Conservation (phyloP, 441 rosid genomes). For the Macaranga tanarius region DNA sequence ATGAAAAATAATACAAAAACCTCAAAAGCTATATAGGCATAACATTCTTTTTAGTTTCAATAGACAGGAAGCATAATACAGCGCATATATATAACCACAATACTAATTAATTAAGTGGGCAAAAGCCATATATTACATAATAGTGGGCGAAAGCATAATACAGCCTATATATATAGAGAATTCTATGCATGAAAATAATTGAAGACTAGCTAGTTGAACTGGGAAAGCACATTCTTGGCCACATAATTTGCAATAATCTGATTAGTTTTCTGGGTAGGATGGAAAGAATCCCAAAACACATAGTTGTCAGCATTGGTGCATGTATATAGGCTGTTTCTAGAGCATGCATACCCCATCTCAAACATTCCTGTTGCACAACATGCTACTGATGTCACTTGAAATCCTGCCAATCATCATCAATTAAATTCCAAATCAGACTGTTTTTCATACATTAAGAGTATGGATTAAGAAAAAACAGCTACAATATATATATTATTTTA, state of each 20-base stretch:
- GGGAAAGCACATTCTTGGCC: constrained; percentile 11
- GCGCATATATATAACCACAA: no score
- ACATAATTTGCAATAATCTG: constrained; percentile 40
- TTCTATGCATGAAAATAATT: not conserved
- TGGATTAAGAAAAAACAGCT: no score
- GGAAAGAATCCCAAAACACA: constrained; percentile 77
- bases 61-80: no score
- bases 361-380: constrained; percentile 63
- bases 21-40: no score
- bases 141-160: no score
- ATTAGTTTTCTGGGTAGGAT: constrained; percentile 55
- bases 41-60: no score
- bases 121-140: not conserved
- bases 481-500: no score
- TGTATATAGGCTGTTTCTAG: constrained; percentile 33
- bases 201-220: constrained; percentile 9
- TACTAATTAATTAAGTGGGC: not conserved
- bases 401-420: constrained; percentile 34
- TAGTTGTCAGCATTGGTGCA: constrained; percentile 48
- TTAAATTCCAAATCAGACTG: no score
- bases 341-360: constrained; percentile 67
- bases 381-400: constrained; percentile 38
- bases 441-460: no score
- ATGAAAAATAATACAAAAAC: no score
- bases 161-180: no score